phyloP scores from a whole-genome alignment of 805 yeast genomes.

The Spathaspora hagerdaliae region DNA sequence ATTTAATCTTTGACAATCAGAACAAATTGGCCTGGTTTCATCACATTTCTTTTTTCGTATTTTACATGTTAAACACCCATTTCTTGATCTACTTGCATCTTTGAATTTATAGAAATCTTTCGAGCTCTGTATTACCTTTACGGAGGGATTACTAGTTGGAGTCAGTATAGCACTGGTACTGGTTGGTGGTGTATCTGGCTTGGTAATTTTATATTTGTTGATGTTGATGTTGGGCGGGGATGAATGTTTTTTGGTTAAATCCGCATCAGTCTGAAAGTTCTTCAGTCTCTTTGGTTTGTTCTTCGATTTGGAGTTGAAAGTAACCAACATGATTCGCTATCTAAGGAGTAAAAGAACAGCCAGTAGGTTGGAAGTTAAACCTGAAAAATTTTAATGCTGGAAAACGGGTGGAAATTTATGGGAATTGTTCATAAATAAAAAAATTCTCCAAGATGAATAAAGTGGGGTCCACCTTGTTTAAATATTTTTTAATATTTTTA shows the following conservation, averaged over 20 bases:
- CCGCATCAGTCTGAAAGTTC: not conserved
- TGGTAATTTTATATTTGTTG: not conserved
- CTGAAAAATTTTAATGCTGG: too few relatives aligned
- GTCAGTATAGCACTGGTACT: not conserved
- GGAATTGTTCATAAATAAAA: too few relatives aligned
- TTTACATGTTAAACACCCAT: constrained; percentile 70
- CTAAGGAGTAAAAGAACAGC: not conserved
- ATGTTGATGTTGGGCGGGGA: not conserved
- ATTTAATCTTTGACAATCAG: constrained; percentile 44
- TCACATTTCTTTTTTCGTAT: constrained; percentile 59
- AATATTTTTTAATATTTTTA: too few relatives aligned
- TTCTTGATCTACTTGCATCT: constrained; percentile 39
- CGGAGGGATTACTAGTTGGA: not conserved
- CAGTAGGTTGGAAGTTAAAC: too few relatives aligned
- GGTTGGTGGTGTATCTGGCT: not conserved
- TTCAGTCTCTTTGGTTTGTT: not conserved
- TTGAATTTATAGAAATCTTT: constrained; percentile 12
- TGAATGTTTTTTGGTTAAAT: not conserved
- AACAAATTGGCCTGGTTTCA: constrained; percentile 46
- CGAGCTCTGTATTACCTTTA: constrained; percentile 12
- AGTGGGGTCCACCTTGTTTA: too few relatives aligned
- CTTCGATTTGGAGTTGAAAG: constrained; percentile 10
- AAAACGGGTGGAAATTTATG: too few relatives aligned
- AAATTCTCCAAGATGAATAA: too few relatives aligned
- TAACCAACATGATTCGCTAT: constrained; percentile 9